Evolutionary conservation across 2,329 filamentous ascomycete species (phyloP), one percentile per base, ranked within the genome.

Genomic region (Didymella lethalis): DNA sequence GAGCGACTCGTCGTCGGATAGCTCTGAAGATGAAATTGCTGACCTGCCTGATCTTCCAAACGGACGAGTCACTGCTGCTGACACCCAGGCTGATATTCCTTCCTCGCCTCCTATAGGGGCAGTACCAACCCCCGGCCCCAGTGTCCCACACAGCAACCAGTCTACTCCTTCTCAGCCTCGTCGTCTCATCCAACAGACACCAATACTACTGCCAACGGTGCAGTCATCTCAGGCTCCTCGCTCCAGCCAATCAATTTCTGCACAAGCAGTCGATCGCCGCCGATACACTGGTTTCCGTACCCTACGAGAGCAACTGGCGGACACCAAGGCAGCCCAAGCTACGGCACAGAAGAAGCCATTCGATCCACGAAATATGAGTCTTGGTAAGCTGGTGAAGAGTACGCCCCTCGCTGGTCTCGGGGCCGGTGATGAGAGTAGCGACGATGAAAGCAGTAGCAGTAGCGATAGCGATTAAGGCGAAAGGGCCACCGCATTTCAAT

Each of bases 261-360:
- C 54, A 23, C 59, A 57, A 51, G 55, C 59, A 28, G 56, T 62
- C 28, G 59, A 57, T 5, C 59, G 54, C 6, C 59, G 53, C 14
- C 57, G 57, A 18, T 62, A 62, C 20, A 48, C 61, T 4, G 61
- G 61, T 12, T 65, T 65, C 40, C 59, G 56, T 2, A 59, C 53
- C 6, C 25, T 65, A 11, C 53, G 61, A 26, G 63, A 65, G 38
- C 63, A 64, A 34, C 47, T 65, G 10, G 61, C 59, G 7, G 61
- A 65, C 8, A 54, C 56, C 8, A 58, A 57, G 28, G 54, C 53
- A 16, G 53, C 48, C 14, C 55, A 63, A 18, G 34, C 34, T 16
- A 40, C 59, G 6, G 46, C 47, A 16, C 50, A 62, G 34, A 60
- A 40, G 16, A 62, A 60, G 16, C 25, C 31, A 3, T 64, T 60